These are phyloP conservation scores for Penicillium crystallinum DNA, from an alignment of 495 filamentous ascomycete species.

Conservation along the genomic window DNA sequence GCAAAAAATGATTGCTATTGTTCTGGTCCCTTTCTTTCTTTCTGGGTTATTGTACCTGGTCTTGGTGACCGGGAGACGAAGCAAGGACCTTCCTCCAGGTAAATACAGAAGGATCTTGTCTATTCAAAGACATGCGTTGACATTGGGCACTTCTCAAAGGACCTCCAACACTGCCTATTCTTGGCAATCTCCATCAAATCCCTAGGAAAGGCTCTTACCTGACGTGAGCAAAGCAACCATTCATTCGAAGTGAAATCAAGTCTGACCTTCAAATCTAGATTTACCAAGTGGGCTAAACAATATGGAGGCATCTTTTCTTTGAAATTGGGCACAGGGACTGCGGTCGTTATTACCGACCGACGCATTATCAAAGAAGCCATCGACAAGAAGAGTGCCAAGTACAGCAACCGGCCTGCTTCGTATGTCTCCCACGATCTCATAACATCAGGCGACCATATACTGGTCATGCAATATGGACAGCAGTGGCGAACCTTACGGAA, in stretches of 20 bases:
- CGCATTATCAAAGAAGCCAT: constrained; percentile 32
- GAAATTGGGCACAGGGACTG: constrained; percentile 31
- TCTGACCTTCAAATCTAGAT: constrained; percentile 8
- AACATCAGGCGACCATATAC: constrained; percentile 9
- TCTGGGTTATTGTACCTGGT: background rate
- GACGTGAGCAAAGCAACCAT: background rate
- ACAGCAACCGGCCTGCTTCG: constrained; percentile 29
- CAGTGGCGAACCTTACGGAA: constrained; percentile 20
- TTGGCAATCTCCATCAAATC: background rate
- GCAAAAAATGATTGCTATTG: background rate
- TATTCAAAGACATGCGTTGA: background rate
- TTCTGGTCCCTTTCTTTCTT: background rate
- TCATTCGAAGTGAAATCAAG: background rate
- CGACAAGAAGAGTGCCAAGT: constrained; percentile 36
- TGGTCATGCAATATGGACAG: constrained; percentile 26
- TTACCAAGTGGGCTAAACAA: constrained; percentile 38
- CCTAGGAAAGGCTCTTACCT: background rate
- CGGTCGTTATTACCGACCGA: constrained; percentile 30
- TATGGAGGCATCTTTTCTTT: constrained; percentile 43
- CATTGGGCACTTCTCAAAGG: background rate
- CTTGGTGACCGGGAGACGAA: background rate
- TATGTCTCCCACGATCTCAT: background rate
- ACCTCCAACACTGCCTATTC: background rate
- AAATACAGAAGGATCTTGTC: background rate
- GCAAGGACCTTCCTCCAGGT: background rate